Conservation (phyloP, 805 yeast species). For the Starmerella scarabaei region DNA sequence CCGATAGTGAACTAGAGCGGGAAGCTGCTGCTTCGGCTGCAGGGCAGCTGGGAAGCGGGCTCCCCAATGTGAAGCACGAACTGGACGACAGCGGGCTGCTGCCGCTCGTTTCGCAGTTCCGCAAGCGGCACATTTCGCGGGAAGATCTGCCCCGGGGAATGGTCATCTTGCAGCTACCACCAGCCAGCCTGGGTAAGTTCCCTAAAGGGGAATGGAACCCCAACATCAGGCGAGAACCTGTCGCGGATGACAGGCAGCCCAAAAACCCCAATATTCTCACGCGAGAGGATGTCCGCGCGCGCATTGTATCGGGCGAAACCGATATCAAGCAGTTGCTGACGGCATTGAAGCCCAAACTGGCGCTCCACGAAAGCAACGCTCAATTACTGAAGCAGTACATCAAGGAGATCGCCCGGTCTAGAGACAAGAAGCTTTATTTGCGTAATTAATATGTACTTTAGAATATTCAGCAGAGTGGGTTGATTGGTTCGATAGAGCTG, state of each 20-base stretch:
- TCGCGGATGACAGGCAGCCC: slow-evolving; percentile 19
- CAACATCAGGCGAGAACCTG: slow-evolving; percentile 26
- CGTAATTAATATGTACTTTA: background rate
- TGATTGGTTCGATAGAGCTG: too few species aligned
- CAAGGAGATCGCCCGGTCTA: slow-evolving; percentile 43
- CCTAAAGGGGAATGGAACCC: slow-evolving; percentile 85
- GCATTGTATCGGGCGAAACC: slow-evolving; percentile 35
- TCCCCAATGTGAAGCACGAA: slow-evolving; percentile 6
- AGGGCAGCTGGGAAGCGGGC: background rate
- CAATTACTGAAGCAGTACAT: slow-evolving; percentile 45
- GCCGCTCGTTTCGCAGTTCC: slow-evolving; percentile 23
- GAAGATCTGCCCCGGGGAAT: slow-evolving; percentile 37
- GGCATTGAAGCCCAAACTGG: slow-evolving; percentile 48
- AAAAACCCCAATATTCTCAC: slow-evolving; percentile 38
- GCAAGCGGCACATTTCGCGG: slow-evolving; percentile 28
- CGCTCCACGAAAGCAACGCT: slow-evolving; percentile 50
- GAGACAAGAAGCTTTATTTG: slow-evolving; percentile 31
- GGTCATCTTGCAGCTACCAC: slow-evolving; percentile 53
- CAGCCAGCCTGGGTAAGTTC: slow-evolving; percentile 46
- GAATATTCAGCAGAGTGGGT: too few species aligned
- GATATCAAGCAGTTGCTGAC: slow-evolving; percentile 52
- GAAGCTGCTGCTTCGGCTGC: background rate
- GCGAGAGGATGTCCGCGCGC: slow-evolving; percentile 54
- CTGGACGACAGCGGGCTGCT: slow-evolving; percentile 12
- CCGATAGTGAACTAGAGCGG: slow-evolving; percentile 30